Evolutionary conservation across 192 early-diverging fungal genomes (phyloP), one percentile per base, ranked within the genome.

Genomic region (Helicostylum pulchrum): DNA sequence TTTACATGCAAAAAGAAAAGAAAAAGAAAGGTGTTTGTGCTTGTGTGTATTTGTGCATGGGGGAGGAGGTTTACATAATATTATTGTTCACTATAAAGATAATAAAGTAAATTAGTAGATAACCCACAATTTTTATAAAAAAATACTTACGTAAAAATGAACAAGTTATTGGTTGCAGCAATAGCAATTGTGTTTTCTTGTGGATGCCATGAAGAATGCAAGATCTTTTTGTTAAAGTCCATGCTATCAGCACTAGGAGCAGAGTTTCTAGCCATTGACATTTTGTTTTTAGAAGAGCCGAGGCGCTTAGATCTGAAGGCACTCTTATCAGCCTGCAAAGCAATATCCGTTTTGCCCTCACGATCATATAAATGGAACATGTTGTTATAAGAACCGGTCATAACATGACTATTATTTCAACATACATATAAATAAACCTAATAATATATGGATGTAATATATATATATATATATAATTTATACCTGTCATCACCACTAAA

Each of bases 321-420:
- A 70, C 85, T 91, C 81, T 99, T 99, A 78, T 99, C 97, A 20
- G 97, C 97, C 76, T 97, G 95, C 51, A 99, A 80, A 65, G 86
- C 77, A 54, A 95, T 88, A 68, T 93, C 89, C 55, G 87, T 86
- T 58, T 88, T 85, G 59, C 84, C 89, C 48, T 87, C 78, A 19
- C 82, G 80, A 67, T 95, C 90, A 72, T 90, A 97, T 69, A 99
- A 92, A 80, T 95, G 92, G 80, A 99, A 97, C 68, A 91, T 95
- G 85, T 99, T 99, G 88, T 88, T 95, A 81, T 99, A 99, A 15
- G 94, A 97, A 36, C 95, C 97, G 12, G 95, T 96, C 77, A 97
- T 84, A 7, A 91, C 88, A 62, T 83, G 78, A 53, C 90, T 93
- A 75, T 26, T 9, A n/a, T 26, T 26, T 26, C 26, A 26, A 26